A percentile compares a stretch with the other conserved stretches of the same genome.
Evolutionary conservation across 2,329 filamentous ascomycete species (phyloP).

Genomic region (Fusarium algeriense): DNA sequence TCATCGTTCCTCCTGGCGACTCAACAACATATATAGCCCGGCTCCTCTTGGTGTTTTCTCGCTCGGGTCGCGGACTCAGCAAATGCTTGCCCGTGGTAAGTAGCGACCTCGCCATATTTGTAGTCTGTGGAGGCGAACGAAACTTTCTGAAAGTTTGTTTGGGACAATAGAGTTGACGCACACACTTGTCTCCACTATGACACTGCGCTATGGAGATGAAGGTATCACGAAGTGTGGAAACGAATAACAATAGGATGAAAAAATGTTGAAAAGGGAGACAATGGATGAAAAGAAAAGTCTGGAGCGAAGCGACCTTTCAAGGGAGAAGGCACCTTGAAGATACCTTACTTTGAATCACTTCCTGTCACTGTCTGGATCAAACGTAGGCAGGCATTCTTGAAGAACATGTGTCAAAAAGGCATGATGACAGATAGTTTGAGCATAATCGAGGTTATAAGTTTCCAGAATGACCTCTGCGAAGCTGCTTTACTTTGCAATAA

Average conservation of each 20-base stretch:
- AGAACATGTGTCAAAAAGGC: too few species aligned
- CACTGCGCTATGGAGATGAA: not conserved
- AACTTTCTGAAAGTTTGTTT: not conserved
- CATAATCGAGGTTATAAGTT: not conserved
- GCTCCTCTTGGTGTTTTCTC: constrained; percentile 15
- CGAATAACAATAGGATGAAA: constrained; percentile 1
- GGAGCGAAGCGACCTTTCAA: not conserved
- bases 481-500: too few species aligned
- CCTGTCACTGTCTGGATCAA: not conserved
- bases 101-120: constrained; percentile 15
- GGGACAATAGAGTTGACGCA: not conserved
- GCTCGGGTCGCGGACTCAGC: constrained; percentile 28
- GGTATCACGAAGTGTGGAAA: not conserved
- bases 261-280: not conserved
- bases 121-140: not conserved
- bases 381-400: not conserved
- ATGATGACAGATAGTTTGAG: not conserved
- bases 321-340: not conserved
- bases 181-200: not conserved
- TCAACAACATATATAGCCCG: constrained; percentile 22
- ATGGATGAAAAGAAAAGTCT: not conserved
- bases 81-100: constrained; percentile 16
- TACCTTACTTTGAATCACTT: not conserved
- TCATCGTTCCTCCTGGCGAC: constrained; percentile 35
- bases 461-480: not conserved